These are phyloP conservation scores for Phytophthora pinifolia DNA, from an alignment of 352 stramenopile genomes.

Conservation along the genomic window DNA sequence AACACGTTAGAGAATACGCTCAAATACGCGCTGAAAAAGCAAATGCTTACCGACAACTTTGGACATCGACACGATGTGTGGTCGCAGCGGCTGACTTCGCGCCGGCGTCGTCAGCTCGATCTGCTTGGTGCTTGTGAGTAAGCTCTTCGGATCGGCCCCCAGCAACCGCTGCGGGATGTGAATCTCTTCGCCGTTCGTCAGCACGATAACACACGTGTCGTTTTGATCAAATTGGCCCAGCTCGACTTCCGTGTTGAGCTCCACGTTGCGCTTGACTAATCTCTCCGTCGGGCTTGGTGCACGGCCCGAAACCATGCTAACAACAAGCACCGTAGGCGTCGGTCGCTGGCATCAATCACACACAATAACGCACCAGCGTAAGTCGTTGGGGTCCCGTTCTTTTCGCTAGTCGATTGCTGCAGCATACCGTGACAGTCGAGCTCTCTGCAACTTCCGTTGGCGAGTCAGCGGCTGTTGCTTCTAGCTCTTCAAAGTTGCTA, in stretches of 20 bases:
- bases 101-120: conserved; percentile 55
- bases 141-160: conserved; percentile 30
- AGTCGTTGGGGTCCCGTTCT: background rate
- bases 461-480: conserved; percentile 20
- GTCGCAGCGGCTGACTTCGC: conserved; percentile 43
- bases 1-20: conserved; percentile 8
- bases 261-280: conserved; percentile 64
- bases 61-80: conserved; percentile 55
- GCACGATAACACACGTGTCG: conserved; percentile 64
- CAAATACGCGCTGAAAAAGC: background rate
- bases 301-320: conserved; percentile 53
- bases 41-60: conserved; percentile 54
- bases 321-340: conserved; percentile 51
- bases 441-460: conserved; percentile 19
- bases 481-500: conserved; percentile 41
- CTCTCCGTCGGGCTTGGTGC: conserved; percentile 38
- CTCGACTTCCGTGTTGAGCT: conserved; percentile 50
- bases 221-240: conserved; percentile 55
- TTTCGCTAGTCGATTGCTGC: background rate
- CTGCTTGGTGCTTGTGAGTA: conserved; percentile 54
- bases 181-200: conserved; percentile 78
- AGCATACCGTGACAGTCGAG: conserved; percentile 20
- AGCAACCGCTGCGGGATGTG: conserved; percentile 56
- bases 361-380: conserved; percentile 5
- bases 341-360: conserved; percentile 12